Evolutionary conservation across 2,329 filamentous ascomycete species (phyloP).

Genomic region (Thielaviopsis ethacetica): DNA sequence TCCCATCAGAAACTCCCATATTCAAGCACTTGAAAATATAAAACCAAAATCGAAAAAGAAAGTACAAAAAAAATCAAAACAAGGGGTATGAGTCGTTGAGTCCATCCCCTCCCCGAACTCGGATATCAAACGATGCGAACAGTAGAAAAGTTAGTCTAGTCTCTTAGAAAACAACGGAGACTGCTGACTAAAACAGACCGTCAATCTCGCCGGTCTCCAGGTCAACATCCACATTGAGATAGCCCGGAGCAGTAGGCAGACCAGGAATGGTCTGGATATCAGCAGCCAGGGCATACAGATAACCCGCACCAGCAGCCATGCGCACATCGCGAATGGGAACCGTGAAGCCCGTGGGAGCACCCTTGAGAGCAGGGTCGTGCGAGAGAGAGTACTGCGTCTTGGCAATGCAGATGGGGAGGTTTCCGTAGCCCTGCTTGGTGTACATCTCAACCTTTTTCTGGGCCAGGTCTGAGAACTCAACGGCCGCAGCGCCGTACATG

Average conservation of each 20-base stretch:
- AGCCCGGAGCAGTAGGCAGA: slow-evolving; percentile 84
- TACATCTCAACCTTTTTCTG: slow-evolving; percentile 96
- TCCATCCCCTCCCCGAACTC: slow-evolving; percentile 1
- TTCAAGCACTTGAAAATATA: not conserved
- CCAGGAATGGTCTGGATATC: slow-evolving; percentile 98
- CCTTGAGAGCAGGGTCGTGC: slow-evolving; percentile 86
- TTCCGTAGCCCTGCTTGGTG: slow-evolving; percentile 76
- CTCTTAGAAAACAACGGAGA: not conserved
- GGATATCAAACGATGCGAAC: slow-evolving; percentile 1
- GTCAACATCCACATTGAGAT: slow-evolving; percentile 82
- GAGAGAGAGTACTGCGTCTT: slow-evolving; percentile 98
- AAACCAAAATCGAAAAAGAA: not conserved
- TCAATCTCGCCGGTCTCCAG: slow-evolving; percentile 71
- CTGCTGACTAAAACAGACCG: slow-evolving; percentile 60
- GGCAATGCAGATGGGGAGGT: slow-evolving; percentile 88
- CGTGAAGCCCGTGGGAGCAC: slow-evolving; percentile 84
- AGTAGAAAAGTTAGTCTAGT: not conserved
- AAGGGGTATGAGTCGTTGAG: slow-evolving; percentile 7
- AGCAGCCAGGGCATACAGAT: slow-evolving; percentile 83
- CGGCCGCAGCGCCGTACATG: slow-evolving; percentile 84
- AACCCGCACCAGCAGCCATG: slow-evolving; percentile 86
- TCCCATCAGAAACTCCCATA: not conserved
- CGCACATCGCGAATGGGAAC: slow-evolving; percentile 88
- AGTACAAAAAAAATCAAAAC: not conserved
- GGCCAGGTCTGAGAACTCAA: slow-evolving; percentile 86